A percentile compares a stretch with the other conserved stretches of the same genome.
Conservation (phyloP, 2,329 filamentous ascomycete genomes). For the Shiraia sp. region DNA sequence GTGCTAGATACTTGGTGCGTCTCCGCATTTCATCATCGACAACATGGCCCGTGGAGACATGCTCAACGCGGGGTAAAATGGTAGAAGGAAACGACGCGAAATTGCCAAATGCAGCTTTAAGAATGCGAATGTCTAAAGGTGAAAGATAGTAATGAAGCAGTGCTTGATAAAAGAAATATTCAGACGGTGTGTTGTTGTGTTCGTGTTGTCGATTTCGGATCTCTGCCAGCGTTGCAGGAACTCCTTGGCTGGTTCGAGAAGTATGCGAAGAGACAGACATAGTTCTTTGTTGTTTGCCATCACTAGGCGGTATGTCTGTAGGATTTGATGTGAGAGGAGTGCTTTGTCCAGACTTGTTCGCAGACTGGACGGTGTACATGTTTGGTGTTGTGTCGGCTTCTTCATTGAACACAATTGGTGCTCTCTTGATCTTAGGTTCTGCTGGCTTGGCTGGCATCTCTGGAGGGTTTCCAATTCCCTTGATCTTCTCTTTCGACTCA, state of each 20-base stretch:
- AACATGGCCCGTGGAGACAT: slow-evolving; percentile 84
- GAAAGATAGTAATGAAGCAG: slow-evolving; percentile 88
- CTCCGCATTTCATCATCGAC: slow-evolving; percentile 84
- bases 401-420: slow-evolving; percentile 55
- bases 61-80: slow-evolving; percentile 83
- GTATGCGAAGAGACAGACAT: slow-evolving; percentile 37
- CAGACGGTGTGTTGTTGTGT: slow-evolving; percentile 51
- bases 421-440: slow-evolving; percentile 52
- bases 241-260: slow-evolving; percentile 31
- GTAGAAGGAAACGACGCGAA: slow-evolving; percentile 84
- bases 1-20: slow-evolving; percentile 82
- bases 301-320: slow-evolving; percentile 6
- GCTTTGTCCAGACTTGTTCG: slow-evolving; percentile 50
- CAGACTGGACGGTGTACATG: slow-evolving; percentile 57
- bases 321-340: slow-evolving; percentile 25
- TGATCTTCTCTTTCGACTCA: slow-evolving; percentile 74
- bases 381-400: slow-evolving; percentile 52
- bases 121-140: slow-evolving; percentile 86
- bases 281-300: slow-evolving; percentile 21
- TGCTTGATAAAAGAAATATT: slow-evolving; percentile 87
- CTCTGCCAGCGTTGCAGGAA: slow-evolving; percentile 51
- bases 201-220: slow-evolving; percentile 52
- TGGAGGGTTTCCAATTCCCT: slow-evolving; percentile 68
- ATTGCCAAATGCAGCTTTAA: slow-evolving; percentile 84
- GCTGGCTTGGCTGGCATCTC: slow-evolving; percentile 55